Evolutionary conservation across 495 filamentous ascomycete genomes (phyloP).

Genomic region (Neurospora tetrasperma): DNA sequence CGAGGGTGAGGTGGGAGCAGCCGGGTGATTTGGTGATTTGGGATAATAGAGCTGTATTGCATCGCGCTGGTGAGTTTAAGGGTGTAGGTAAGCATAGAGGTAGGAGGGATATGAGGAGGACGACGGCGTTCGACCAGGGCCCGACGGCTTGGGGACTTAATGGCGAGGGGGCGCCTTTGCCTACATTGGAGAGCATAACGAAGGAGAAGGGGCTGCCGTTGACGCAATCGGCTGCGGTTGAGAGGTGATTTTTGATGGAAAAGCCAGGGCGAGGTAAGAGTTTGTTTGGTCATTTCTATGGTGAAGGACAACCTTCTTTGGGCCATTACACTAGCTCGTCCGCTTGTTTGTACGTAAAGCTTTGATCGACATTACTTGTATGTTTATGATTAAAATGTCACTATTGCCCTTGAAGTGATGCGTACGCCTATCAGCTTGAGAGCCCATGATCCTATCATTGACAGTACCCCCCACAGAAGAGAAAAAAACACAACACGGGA

Average conservation of each 20-base stretch:
- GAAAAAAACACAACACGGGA: not conserved
- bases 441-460: not conserved
- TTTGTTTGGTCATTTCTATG: not conserved
- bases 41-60: slow-evolving; percentile 50
- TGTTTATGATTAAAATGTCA: not conserved
- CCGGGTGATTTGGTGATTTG: slow-evolving; percentile 46
- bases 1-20: slow-evolving; percentile 39
- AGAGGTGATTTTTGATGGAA: not conserved
- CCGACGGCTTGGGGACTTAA: slow-evolving; percentile 39
- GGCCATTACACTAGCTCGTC: not conserved
- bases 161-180: slow-evolving; percentile 1
- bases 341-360: not conserved
- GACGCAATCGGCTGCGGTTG: not conserved
- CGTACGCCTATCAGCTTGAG: not conserved
- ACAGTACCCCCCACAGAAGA: not conserved
- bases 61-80: slow-evolving; percentile 39
- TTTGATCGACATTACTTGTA: not conserved
- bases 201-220: not conserved
- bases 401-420: not conserved
- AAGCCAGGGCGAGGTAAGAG: not conserved
- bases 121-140: slow-evolving; percentile 42
- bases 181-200: slow-evolving; percentile 3
- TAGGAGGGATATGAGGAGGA: slow-evolving; percentile 42
- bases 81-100: slow-evolving; percentile 45
- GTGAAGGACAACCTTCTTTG: not conserved